phyloP scores from a whole-genome alignment of 169 alveolate genomes.

The Plasmodium gaboni region DNA sequence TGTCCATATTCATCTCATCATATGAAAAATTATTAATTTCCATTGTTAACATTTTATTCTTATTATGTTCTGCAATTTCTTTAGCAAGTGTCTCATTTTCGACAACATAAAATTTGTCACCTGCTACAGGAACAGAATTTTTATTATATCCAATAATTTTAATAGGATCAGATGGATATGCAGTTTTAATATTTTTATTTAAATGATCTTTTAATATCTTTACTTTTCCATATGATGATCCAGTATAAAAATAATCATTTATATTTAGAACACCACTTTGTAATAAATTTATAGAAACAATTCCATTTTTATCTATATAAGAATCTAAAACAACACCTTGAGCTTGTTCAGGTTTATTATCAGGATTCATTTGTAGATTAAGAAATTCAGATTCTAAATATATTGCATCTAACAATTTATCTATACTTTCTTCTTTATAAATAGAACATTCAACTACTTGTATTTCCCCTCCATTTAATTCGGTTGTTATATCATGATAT shows the following conservation, averaged over 20 bases:
- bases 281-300: conserved; percentile 53
- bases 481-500: conserved; percentile 37
- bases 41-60: background rate
- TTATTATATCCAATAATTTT: conserved; percentile 50
- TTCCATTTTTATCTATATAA: conserved; percentile 50
- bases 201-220: conserved; percentile 39
- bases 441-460: conserved; percentile 70
- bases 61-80: conserved; percentile 47
- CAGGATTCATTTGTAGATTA: conserved; percentile 2
- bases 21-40: conserved; percentile 9
- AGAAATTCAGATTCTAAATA: conserved; percentile 64
- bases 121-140: conserved; percentile 56
- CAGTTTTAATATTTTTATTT: conserved; percentile 55
- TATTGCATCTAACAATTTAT: conserved; percentile 59
- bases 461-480: conserved; percentile 70
- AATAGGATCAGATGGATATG: conserved; percentile 68
- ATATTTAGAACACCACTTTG: conserved; percentile 32
- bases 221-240: conserved; percentile 58
- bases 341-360: background rate
- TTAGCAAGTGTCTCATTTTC: conserved; percentile 36
- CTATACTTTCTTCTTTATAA: conserved; percentile 15
- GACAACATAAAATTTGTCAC: conserved; percentile 43
- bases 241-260: conserved; percentile 69
- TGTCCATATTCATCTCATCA: background rate
- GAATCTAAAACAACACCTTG: conserved; percentile 63